Base-by-base conservation (phyloP, 2,329 filamentous ascomycete genomes). In the Pseudopithomyces maydicus region DNA sequence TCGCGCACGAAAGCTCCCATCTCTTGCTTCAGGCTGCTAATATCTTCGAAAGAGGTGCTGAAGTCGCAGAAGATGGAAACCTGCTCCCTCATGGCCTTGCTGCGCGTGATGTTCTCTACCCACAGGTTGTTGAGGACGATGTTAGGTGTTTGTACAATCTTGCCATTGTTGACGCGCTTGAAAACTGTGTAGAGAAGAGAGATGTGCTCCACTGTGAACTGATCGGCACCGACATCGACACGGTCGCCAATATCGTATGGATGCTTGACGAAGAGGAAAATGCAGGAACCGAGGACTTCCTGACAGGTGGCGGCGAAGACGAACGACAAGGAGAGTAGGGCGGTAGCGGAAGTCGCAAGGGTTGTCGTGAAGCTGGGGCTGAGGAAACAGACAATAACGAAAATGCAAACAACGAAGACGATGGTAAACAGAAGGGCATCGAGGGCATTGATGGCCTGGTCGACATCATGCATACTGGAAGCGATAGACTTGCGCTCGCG, bases 241-340 rank as follows among this genome's bases (percentile, higher is more conserved):
- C 95, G 89, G 74, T 99, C 95, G 59, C 94, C 93, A 20, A 98
- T 92, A 73, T 99, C 95, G 74, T 90, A 98, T 0, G 95, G 94
- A 74, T 99, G 95, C 81, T 99, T 99, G 81, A 98, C 92, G 70
- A 99, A 99, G 1, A 99, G 81, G 81, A 99, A 99, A 70, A 99
- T 97, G 80, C 94, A 98, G 36, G 93, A 97, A 70, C 94, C 94
- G n/a, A 99, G 85, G 62, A 99, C 90, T 77, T 99, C 95, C 77
- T 97, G 93, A 3, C 90, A 89, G 1, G 93, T 97, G 54, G 90
- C 89, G 22, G 93, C 89, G 75, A 99, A 98, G 66, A 97, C 90
- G 79, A 99, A 99, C 3, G 94, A 97, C n/a, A 98, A 81, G 6
- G 94, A 98, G 10, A 99, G 86, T 41, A 99, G 84, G 0, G 95